phyloP scores from a whole-genome alignment of 306 rosid species.

The Canavalia gladiata region DNA sequence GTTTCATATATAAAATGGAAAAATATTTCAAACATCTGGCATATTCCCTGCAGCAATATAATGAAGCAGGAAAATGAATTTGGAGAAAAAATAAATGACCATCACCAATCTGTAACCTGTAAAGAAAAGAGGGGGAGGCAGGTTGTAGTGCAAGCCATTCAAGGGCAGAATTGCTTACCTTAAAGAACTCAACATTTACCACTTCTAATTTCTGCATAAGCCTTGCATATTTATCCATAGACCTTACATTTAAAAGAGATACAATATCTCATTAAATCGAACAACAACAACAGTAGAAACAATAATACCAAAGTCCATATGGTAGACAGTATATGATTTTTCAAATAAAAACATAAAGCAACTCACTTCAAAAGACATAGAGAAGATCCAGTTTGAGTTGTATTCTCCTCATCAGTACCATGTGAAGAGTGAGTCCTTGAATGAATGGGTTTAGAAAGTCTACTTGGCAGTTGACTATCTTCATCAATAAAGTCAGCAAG shows the following conservation, averaged over 20 bases:
- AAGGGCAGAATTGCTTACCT: constrained; percentile 61
- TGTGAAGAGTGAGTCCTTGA: constrained; percentile 58
- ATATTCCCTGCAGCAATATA: constrained; percentile 88
- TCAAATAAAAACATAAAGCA: constrained; percentile 43
- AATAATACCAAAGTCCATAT: not conserved
- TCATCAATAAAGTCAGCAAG: constrained; percentile 99
- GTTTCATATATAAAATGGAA: constrained; percentile 82
- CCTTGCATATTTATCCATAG: constrained; percentile 98
- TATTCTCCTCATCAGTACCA: constrained; percentile 69
- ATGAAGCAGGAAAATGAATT: constrained; percentile 70
- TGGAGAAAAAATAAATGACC: constrained; percentile 48
- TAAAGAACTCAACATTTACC: constrained; percentile 87
- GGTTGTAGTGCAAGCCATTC: constrained; percentile 33
- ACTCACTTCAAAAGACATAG: constrained; percentile 85
- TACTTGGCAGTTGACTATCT: constrained; percentile 98
- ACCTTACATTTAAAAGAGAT: constrained; percentile 66
- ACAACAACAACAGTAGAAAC: not conserved
- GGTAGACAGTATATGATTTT: constrained; percentile 17
- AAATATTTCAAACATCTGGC: constrained; percentile 89
- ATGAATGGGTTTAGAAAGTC: constrained; percentile 69
- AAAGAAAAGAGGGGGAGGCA: constrained; percentile 9
- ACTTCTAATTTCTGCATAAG: constrained; percentile 95
- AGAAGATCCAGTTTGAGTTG: constrained; percentile 93
- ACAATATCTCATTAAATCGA: constrained; percentile 49
- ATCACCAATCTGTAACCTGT: constrained; percentile 37